Evolutionary conservation across 2,329 filamentous ascomycete genomes (phyloP), one percentile per base, ranked within the genome.

Genomic region (Colletotrichum scovillei): DNA sequence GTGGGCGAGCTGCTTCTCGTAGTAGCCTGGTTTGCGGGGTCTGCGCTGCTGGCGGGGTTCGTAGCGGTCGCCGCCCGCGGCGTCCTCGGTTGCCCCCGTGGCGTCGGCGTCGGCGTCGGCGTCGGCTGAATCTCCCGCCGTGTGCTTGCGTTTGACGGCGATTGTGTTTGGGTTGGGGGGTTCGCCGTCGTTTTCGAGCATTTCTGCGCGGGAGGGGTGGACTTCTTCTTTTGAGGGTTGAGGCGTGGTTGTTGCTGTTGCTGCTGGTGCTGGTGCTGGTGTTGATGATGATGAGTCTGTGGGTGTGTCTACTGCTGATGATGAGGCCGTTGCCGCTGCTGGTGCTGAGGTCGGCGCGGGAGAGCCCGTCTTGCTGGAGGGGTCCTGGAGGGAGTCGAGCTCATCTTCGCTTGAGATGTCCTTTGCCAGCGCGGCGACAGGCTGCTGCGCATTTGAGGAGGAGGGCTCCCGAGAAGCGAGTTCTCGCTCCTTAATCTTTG

Each of bases 401-500:
- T 77, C 77, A 11, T 76, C 76, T 16, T 77, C 76, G 16, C 75
- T 76, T 24, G 71, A 69, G 30, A 77, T 76, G 49, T 75, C 75
- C n/a, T 74, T 72, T 46, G 64, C 66, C 35, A 59, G 60, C 22
- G 3, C 32, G 32, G 11, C 32, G 46, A 62, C 68, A 26, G 67
- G 35, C n/a, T 70, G 58, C 35, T 38, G 38, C 6, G 59, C 73
- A 75, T 22, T 78, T 49, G 19, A 49, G 63, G 49, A 76, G 63
- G 49, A 76, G 69, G 52, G 65, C 62, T 68, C 52, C 32, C 65
- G 69, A 1, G 72, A 53, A 19, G 68, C 72, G 52, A 85, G 81
- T 80, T 90, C 87, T 59, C 86, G 84, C 53, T 91, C 91, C 83
- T 95, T 96, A 76, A 98, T 86, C 83, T 98, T 98, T 75, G 93